A percentile compares a stretch with the other conserved stretches of the same genome.
Evolutionary conservation across 164 flowering plant species (phyloP).

Genomic region (Vitis rupestris): DNA sequence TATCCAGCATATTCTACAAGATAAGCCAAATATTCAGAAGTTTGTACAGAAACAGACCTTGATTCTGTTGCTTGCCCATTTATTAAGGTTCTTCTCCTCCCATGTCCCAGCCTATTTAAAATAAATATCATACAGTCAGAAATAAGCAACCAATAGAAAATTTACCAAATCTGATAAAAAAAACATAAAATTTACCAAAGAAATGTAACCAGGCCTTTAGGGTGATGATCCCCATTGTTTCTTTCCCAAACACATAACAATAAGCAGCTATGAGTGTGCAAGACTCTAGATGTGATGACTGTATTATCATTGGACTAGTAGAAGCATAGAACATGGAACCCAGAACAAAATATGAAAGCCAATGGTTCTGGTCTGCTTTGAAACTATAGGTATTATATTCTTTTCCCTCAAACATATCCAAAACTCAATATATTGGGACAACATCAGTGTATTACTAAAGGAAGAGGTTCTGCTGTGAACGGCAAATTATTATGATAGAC

Average conservation of each 20-base stretch:
- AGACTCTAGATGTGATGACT: not conserved
- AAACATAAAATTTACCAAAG: not conserved
- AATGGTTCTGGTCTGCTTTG: too few species aligned
- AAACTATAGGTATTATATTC: too few species aligned
- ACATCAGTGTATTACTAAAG: too few species aligned
- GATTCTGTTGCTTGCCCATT: slow-evolving; percentile 79
- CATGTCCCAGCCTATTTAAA: slow-evolving; percentile 90
- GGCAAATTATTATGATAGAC: too few species aligned
- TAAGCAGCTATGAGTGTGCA: not conserved
- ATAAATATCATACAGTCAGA: not conserved
- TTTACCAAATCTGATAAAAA: not conserved
- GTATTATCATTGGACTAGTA: not conserved
- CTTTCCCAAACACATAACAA: too few species aligned
- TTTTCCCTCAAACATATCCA: too few species aligned
- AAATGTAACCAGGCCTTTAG: not conserved
- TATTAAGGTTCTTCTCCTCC: slow-evolving; percentile 91
- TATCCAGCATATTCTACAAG: not conserved
- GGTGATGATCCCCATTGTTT: not conserved
- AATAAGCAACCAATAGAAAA: not conserved
- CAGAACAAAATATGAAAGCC: too few species aligned
- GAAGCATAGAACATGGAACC: not conserved
- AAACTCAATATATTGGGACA: too few species aligned
- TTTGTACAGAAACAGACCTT: slow-evolving; percentile 49
- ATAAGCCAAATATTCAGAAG: not conserved
- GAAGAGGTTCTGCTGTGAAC: too few species aligned